These are phyloP conservation scores for Fusarium sp. DNA, from an alignment of 2,329 filamentous ascomycete genomes.

Conservation along the genomic window DNA sequence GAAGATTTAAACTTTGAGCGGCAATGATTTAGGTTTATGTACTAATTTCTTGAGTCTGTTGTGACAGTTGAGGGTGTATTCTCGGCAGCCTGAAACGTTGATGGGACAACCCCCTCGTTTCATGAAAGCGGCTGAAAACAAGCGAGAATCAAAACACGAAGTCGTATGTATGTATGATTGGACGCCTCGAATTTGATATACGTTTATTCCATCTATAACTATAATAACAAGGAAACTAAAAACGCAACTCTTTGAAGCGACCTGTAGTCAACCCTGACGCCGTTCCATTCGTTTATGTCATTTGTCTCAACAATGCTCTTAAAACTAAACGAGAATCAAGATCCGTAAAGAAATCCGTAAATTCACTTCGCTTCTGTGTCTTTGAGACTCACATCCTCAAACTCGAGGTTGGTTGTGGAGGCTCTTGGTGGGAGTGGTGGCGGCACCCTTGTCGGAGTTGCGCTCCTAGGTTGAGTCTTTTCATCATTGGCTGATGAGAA, in stretches of 20 bases:
- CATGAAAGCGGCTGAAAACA: not conserved
- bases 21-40: not conserved
- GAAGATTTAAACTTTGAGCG: not conserved
- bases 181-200: not conserved
- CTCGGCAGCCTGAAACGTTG: not conserved
- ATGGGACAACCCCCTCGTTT: not conserved
- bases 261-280: not conserved
- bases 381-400: conserved; percentile 6
- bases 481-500: not conserved
- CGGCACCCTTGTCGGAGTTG: conserved; percentile 10
- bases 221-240: not conserved
- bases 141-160: not conserved
- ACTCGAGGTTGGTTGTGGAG: not conserved
- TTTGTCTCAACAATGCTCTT: not conserved
- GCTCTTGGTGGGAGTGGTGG: conserved; percentile 24
- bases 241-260: not conserved
- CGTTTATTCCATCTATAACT: not conserved
- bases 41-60: not conserved
- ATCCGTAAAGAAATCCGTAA: not conserved
- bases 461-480: not conserved
- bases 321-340: not conserved
- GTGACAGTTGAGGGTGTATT: not conserved
- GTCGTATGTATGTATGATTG: not conserved
- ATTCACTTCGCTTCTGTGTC: not conserved
- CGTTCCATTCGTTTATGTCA: not conserved